Evolutionary conservation across 352 stramenopile species (phyloP).

Genomic region (Pythium plurisporium): DNA sequence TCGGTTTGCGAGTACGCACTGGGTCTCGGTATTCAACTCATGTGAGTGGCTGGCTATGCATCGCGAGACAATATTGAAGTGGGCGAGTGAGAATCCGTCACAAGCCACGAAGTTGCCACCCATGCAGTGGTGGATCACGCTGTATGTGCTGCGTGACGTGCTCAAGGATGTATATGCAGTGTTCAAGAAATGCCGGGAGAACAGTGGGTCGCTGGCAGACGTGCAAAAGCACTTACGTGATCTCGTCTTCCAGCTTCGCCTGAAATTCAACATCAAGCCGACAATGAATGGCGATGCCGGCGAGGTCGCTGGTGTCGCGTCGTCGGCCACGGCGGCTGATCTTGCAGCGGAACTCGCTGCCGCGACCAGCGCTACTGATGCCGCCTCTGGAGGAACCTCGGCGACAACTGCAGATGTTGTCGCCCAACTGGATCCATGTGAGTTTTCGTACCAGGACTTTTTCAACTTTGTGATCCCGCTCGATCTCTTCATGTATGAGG

Average conservation of each 20-base stretch:
- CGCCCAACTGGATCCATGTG: conserved; percentile 27
- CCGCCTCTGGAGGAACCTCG: not conserved
- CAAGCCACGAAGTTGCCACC: conserved; percentile 13
- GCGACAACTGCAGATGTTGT: not conserved
- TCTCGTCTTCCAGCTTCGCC: conserved; percentile 39
- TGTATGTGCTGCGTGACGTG: conserved; percentile 44
- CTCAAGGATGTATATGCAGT: conserved; percentile 38
- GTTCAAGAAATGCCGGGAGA: conserved; percentile 31
- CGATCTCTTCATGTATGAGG: conserved; percentile 57
- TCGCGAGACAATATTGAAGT: conserved; percentile 40
- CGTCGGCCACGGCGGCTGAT: not conserved
- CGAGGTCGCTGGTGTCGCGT: not conserved
- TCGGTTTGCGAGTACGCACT: conserved; percentile 24
- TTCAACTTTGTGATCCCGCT: conserved; percentile 38
- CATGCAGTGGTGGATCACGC: conserved; percentile 37
- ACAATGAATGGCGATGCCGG: conserved; percentile 1
- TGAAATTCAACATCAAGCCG: conserved; percentile 51
- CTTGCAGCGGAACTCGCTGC: not conserved
- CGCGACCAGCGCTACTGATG: not conserved
- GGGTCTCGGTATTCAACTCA: conserved; percentile 33
- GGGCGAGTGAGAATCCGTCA: conserved; percentile 29
- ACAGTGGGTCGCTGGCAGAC: conserved; percentile 27
- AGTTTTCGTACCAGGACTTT: conserved; percentile 55
- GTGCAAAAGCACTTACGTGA: conserved; percentile 42
- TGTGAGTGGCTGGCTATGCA: conserved; percentile 47